Evolutionary conservation across 257 asterid species (phyloP).

Genomic region (Solanum clarkiae): DNA sequence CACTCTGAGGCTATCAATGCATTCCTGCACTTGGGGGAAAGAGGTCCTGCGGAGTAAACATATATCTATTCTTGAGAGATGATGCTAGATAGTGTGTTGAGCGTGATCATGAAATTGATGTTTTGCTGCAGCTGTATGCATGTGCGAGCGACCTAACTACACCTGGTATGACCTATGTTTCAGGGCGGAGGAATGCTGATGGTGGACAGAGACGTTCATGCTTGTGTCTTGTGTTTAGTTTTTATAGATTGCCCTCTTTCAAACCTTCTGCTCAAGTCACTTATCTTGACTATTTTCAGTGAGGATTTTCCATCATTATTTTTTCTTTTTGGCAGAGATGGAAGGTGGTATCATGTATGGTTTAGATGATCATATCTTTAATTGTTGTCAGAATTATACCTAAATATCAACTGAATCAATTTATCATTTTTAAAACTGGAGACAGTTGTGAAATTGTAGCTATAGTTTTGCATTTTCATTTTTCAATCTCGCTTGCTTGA

Average conservation of each 20-base stretch:
- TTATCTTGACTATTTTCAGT: neutral
- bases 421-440: neutral
- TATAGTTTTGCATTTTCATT: neutral
- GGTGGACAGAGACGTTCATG: neutral
- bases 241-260: neutral
- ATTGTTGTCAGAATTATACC: neutral
- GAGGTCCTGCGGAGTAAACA: neutral
- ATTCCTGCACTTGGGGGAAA: neutral
- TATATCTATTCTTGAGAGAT: neutral
- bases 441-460: neutral
- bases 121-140: neutral
- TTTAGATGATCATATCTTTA: neutral
- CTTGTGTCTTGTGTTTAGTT: neutral
- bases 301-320: neutral
- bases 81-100: neutral
- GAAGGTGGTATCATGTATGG: neutral
- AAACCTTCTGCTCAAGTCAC: neutral
- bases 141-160: neutral
- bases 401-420: neutral
- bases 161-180: neutral
- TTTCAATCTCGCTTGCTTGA: neutral
- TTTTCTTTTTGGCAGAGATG: neutral
- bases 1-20: conserved; percentile 13
- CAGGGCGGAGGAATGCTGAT: neutral
- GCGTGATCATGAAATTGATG: neutral